phyloP scores from a whole-genome alignment of 345 rosid species.

The Ceriops tagal region DNA sequence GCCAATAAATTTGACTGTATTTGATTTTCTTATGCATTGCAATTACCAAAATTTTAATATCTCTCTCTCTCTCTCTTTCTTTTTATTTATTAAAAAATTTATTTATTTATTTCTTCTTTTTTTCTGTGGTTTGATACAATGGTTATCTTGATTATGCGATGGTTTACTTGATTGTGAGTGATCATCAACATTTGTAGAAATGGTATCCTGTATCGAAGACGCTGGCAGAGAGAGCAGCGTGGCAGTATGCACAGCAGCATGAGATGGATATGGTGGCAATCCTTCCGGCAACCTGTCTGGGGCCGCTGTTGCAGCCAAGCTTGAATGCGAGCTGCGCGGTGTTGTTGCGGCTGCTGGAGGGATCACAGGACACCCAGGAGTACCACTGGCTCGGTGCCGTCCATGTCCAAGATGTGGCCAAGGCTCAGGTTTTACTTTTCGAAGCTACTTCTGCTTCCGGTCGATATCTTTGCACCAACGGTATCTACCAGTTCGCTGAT shows the following conservation, averaged over 20 bases:
- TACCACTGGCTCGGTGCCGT: conserved; percentile 80
- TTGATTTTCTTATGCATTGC: no score
- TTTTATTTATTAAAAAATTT: no score
- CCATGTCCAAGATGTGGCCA: conserved; percentile 72
- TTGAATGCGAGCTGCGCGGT: conserved; percentile 79
- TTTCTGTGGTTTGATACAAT: neutral
- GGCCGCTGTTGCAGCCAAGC: conserved; percentile 63
- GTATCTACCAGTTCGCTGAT: conserved; percentile 67
- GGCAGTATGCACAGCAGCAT: conserved; percentile 62
- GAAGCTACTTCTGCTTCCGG: conserved; percentile 62
- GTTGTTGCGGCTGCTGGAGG: conserved; percentile 56
- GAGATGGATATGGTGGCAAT: conserved; percentile 63
- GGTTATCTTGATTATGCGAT: no score
- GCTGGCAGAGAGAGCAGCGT: conserved; percentile 74
- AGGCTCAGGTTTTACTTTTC: conserved; percentile 54
- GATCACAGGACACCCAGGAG: conserved; percentile 62
- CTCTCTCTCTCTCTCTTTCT: no score
- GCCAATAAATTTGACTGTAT: no score
- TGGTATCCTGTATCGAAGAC: conserved; percentile 85
- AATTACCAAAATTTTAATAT: no score
- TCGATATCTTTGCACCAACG: conserved; percentile 73
- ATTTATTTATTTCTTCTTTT: neutral
- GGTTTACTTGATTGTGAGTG: no score
- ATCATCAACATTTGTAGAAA: conserved; percentile 32
- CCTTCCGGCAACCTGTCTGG: conserved; percentile 73